A percentile compares a stretch with the other conserved stretches of the same genome.
Evolutionary conservation across 345 rosid species (phyloP).

Genomic region (Eucalyptus regnans): DNA sequence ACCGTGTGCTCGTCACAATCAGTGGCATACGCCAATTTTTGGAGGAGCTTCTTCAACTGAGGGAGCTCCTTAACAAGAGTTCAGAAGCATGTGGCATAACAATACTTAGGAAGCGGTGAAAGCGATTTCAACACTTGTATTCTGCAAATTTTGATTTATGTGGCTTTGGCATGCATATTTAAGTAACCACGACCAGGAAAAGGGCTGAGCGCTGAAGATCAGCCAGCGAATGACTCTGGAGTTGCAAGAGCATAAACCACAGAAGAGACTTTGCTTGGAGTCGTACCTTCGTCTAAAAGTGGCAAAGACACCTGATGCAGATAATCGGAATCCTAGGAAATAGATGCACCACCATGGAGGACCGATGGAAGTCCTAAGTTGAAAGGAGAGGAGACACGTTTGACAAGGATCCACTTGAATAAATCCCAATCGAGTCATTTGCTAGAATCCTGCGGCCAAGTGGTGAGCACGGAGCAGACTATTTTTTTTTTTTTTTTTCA

Average conservation of each 20-base stretch:
- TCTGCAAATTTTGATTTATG: neutral
- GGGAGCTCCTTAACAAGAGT: neutral
- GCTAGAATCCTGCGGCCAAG: neutral
- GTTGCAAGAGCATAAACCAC: neutral
- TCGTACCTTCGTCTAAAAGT: neutral
- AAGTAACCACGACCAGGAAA: too few relatives aligned
- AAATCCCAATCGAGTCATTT: neutral
- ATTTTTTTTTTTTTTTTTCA: neutral
- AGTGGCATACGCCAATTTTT: constrained; percentile 11
- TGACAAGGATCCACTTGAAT: neutral
- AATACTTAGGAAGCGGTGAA: neutral
- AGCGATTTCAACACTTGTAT: neutral
- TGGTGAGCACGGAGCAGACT: neutral
- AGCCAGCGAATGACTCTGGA: neutral
- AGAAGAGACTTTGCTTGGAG: neutral
- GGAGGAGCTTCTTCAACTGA: neutral
- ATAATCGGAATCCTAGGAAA: neutral
- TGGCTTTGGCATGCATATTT: too few relatives aligned
- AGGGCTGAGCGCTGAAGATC: too few relatives aligned
- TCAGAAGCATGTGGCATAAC: neutral
- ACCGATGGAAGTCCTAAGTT: neutral
- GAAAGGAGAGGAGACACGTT: neutral
- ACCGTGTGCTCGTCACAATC: constrained; percentile 14
- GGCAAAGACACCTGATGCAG: neutral
- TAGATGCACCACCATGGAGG: neutral